Conservation (phyloP, 1,139 yeast species). For the Dujonia santamariae region DNA sequence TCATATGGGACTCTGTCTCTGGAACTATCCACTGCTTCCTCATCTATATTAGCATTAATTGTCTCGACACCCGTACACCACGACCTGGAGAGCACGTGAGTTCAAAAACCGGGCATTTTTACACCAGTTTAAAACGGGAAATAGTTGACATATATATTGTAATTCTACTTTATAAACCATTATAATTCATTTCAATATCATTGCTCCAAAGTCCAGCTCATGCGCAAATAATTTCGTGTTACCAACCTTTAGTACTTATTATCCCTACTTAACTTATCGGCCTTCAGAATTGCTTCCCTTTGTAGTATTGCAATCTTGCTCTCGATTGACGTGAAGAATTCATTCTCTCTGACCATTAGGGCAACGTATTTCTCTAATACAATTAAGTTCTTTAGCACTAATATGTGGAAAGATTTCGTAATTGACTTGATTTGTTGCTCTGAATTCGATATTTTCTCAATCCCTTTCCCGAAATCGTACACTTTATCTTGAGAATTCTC, state of each 20-base stretch:
- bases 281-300: constrained; percentile 10
- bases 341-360: constrained; percentile 21
- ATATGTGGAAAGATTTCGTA: constrained; percentile 17
- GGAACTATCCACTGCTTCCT: too few species aligned
- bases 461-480: constrained; percentile 16
- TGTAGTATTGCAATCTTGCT: constrained; percentile 13
- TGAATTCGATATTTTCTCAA: constrained; percentile 9
- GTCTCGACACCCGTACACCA: too few species aligned
- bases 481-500: constrained; percentile 16
- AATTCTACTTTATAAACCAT: too few species aligned
- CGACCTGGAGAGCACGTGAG: too few species aligned
- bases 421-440: constrained; percentile 15
- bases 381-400: constrained; percentile 27
- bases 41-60: too few species aligned
- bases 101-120: too few species aligned
- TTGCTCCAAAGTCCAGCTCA: neutral
- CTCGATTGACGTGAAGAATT: constrained; percentile 23
- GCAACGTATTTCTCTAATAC: constrained; percentile 26
- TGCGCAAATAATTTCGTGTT: neutral
- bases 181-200: too few species aligned
- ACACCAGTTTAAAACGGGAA: too few species aligned
- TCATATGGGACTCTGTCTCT: too few species aligned
- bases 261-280: constrained; percentile 6
- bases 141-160: too few species aligned
- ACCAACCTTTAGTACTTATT: constrained; percentile 9